These are phyloP conservation scores for Amaranthus tricolor DNA, from an alignment of 179 eudicot genomes.

Conservation along the genomic window DNA sequence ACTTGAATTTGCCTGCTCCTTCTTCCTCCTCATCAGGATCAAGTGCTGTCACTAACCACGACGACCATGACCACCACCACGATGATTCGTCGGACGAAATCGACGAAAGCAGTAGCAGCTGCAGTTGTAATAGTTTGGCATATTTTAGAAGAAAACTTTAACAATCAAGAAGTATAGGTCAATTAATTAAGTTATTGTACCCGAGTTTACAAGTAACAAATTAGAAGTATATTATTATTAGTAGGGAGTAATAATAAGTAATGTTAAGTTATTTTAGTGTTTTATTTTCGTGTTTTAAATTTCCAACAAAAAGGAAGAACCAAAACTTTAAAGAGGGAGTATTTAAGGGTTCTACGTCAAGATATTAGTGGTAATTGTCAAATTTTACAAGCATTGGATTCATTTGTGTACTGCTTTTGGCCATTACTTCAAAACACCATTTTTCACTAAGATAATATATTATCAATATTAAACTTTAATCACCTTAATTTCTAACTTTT, in stretches of 20 bases:
- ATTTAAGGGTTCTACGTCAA: slow-evolving; percentile 5
- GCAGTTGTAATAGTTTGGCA: slow-evolving; percentile 55
- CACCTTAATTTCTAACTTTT: background rate
- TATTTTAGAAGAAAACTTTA: slow-evolving; percentile 39
- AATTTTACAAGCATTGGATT: slow-evolving; percentile 3
- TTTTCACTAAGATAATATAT: too few relatives aligned
- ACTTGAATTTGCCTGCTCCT: slow-evolving; percentile 55
- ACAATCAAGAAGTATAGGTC: slow-evolving; percentile 5
- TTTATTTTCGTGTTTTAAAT: background rate
- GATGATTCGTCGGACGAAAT: slow-evolving; percentile 40
- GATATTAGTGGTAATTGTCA: slow-evolving; percentile 8
- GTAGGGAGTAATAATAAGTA: too few relatives aligned
- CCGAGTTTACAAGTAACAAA: slow-evolving; percentile 16
- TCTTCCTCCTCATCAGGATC: slow-evolving; percentile 69
- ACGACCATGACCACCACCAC: background rate
- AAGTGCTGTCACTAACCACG: slow-evolving; percentile 60
- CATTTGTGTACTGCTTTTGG: too few relatives aligned
- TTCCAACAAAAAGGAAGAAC: slow-evolving; percentile 18
- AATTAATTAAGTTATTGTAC: slow-evolving; percentile 24
- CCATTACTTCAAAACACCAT: too few relatives aligned
- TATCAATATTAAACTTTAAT: background rate
- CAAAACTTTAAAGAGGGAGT: slow-evolving; percentile 12
- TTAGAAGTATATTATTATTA: slow-evolving; percentile 22
- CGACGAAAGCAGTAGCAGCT: slow-evolving; percentile 58
- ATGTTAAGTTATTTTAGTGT: background rate